Evolutionary conservation across 495 filamentous ascomycete species (phyloP), one percentile per base, ranked within the genome.

Genomic region (Penicillium soppii): DNA sequence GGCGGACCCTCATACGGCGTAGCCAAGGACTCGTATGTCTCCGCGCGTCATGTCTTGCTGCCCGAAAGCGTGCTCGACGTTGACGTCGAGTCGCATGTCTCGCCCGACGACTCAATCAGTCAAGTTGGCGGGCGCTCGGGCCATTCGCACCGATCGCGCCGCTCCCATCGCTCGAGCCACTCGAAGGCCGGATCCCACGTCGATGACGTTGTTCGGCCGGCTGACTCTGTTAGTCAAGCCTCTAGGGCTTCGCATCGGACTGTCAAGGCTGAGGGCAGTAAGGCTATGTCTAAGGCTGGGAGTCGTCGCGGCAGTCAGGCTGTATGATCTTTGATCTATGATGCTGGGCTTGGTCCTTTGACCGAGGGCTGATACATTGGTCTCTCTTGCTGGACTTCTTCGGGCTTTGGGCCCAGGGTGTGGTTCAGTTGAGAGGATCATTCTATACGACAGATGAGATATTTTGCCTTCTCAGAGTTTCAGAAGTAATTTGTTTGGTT

Each of bases 151-250:
- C 47, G 47, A 9, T 63, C 62, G 19, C 50, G 61, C 45, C 47
- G 47, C 41, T 72, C 73, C 16, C 61, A 63, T 38, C 65, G 57
- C 19, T 71, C 70, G 17, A 57, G 17, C 63, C 65, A 57, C 51
- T 57, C 53, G 23, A 54, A 37, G 33, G 57, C 60, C 9, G 38
- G 35, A n/a, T 62, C 62, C 10, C 68, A 65, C 47, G 68, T 66
- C 42, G 73, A 73, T 12, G 67, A 73, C 8, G 65, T 66, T 5
- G 66, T 87, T 26, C 78, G 70, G 19, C 85, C 86, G 3, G 79
- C 78, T 49, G 86, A 90, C 59, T 88, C 83, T 58, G 78, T 87
- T 37, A 87, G 84, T 59, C 82, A 83, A 58, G 76, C 85, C 2
- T 81, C 73, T 17, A 62, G 41, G 45, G 54, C 61, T 22, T 73